Conservation (phyloP, 805 yeast genomes). For the Nakazawaea anatomiae region DNA sequence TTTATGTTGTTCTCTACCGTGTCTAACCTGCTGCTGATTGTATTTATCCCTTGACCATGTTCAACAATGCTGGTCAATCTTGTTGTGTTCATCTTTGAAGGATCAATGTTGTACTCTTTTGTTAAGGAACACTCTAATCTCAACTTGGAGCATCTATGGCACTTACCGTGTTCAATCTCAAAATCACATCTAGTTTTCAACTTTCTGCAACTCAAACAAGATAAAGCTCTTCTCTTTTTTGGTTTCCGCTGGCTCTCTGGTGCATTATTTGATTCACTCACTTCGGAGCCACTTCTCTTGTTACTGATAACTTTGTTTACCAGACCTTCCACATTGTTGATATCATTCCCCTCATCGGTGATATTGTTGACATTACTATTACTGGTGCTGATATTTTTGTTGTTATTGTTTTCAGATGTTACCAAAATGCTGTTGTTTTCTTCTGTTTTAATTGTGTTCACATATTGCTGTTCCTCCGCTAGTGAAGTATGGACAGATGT, state of each 20-base stretch:
- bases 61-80: conserved; percentile 12
- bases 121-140: conserved; percentile 43
- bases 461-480: background rate
- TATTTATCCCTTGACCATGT: background rate
- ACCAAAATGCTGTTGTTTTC: conserved; percentile 2
- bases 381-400: conserved; percentile 27
- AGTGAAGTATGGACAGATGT: background rate
- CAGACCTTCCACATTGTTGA: background rate
- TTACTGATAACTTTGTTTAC: background rate
- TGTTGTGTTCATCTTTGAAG: conserved; percentile 22
- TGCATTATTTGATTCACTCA: background rate
- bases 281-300: conserved; percentile 3
- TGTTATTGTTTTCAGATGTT: conserved; percentile 13
- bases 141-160: conserved; percentile 47
- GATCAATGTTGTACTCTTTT: conserved; percentile 33
- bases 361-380: no score
- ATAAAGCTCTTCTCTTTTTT: conserved; percentile 24
- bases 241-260: background rate
- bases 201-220: conserved; percentile 47
- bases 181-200: conserved; percentile 55
- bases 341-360: no score
- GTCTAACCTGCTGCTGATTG: conserved; percentile 4
- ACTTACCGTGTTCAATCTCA: conserved; percentile 34
- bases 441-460: background rate
- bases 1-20: conserved; percentile 8